Percentiles rank a stretch among this genome's conserved stretches.
These are phyloP conservation scores for Toxoplasma gondii DNA, from an alignment of 169 alveolate species.

Conservation along the genomic window DNA sequence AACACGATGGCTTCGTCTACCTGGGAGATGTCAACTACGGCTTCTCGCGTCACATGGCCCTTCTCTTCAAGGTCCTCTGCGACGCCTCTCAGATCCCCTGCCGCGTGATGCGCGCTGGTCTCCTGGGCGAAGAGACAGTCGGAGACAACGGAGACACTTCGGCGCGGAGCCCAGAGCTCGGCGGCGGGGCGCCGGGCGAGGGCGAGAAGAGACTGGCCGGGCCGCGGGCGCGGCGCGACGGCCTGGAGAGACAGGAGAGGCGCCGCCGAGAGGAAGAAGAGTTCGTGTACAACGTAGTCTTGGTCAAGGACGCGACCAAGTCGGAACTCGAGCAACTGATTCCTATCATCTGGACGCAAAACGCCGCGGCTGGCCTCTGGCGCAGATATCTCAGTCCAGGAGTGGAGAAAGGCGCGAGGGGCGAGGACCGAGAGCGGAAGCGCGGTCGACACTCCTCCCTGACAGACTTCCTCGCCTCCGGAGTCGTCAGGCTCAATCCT, in stretches of 20 bases:
- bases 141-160: not conserved
- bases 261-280: conserved; percentile 18
- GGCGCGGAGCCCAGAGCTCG: not conserved
- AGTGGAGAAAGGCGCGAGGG: not conserved
- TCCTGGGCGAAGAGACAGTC: not conserved
- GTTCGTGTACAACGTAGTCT: conserved; percentile 19
- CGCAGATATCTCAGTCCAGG: not conserved
- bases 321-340: conserved; percentile 19
- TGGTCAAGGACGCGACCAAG: not conserved
- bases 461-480: not conserved
- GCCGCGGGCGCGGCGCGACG: not conserved
- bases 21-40: conserved; percentile 40
- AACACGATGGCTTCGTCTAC: conserved; percentile 39
- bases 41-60: conserved; percentile 50
- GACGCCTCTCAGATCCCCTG: not conserved
- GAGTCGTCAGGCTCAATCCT: not conserved
- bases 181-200: too few relatives aligned
- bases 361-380: not conserved
- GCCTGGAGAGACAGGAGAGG: not conserved
- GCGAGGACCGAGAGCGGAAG: not conserved
- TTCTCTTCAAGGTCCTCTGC: conserved; percentile 52
- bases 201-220: not conserved
- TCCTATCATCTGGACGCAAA: not conserved
- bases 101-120: not conserved
- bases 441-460: not conserved